phyloP scores from a whole-genome alignment of 2,329 filamentous ascomycete species.

The Hypomyces rosellus region DNA sequence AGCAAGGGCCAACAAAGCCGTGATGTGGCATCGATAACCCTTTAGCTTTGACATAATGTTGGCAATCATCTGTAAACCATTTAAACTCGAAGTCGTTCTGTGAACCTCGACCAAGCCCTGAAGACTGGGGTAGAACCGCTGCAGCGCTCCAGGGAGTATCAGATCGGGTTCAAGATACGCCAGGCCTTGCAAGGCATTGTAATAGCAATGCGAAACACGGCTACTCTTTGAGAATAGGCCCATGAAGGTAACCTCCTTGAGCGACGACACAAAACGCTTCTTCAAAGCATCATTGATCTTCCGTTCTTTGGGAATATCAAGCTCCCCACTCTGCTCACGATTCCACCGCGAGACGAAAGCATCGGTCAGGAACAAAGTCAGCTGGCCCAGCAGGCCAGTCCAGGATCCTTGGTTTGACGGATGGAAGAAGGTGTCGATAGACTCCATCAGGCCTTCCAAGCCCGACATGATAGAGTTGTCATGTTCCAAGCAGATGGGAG shows the following conservation, averaged over 20 bases:
- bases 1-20: slow-evolving; percentile 83
- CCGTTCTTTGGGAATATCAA: slow-evolving; percentile 75
- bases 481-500: slow-evolving; percentile 71
- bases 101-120: slow-evolving; percentile 97
- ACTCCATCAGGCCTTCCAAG: slow-evolving; percentile 86
- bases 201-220: slow-evolving; percentile 84
- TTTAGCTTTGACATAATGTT: slow-evolving; percentile 88
- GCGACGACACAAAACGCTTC: slow-evolving; percentile 77
- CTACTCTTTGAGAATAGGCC: slow-evolving; percentile 94
- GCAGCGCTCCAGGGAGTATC: slow-evolving; percentile 85
- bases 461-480: slow-evolving; percentile 75
- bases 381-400: slow-evolving; percentile 83
- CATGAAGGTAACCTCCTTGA: slow-evolving; percentile 95
- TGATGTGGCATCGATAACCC: slow-evolving; percentile 95
- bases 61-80: slow-evolving; percentile 85
- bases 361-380: slow-evolving; percentile 88
- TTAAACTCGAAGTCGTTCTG: slow-evolving; percentile 86
- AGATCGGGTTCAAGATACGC: slow-evolving; percentile 87
- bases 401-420: slow-evolving; percentile 91
- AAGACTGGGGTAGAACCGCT: slow-evolving; percentile 93
- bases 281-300: slow-evolving; percentile 76
- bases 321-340: slow-evolving; percentile 84
- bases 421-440: slow-evolving; percentile 97
- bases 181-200: slow-evolving; percentile 82
- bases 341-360: slow-evolving; percentile 99